Base-by-base conservation (phyloP, 2,329 filamentous ascomycete genomes). In the Chrysosporium queenslandicum region DNA sequence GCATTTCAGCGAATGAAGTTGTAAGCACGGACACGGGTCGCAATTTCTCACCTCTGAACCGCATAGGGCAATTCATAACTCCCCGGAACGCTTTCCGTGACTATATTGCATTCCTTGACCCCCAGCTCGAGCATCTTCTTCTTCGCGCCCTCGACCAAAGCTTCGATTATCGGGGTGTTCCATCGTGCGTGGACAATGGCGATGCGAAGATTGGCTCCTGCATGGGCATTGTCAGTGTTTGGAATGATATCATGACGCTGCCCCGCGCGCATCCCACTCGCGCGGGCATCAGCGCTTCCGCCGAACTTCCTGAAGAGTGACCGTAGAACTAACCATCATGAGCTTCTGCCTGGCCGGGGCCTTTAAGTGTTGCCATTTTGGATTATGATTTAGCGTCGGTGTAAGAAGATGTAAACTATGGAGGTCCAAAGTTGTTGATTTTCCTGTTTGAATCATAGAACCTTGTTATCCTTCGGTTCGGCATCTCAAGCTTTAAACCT, bases 111-210 rank as follows among this genome's bases (percentile, higher is more conserved):
- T 64, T 89, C 82, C 67, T 82, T 82, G 53, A 98, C 91, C 52
- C 92, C 92, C 50, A 84, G 81, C 40, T 79, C 79, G 30, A 84
- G 73, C 52, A 98, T 82, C 65, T 84, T 84, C 61, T 84, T 83
- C 71, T 85, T 87, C 42, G 87, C 81, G 58, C 92, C 92, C 49
- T 79, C 75, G 56, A 98, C 78, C 53, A 98, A 82, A 50, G 88
- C 82, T 54, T 86, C 82, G 70, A 97, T 95, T 67, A 98, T 87
- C 59, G 78, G 79, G 59, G 77, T 78, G 74, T 98, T 98, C 92
- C 92, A 98, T 63, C 92, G 83, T 54, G 91, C 91, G 73, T 97
- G 92, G 54, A 98, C 80, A 66, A 98, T 97, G 66, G 86, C 91
- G 66, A 98, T 84, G 66, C 92, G 87, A 58, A 98, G 80, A 64